These are phyloP conservation scores for Rhodocollybia butyracea DNA, from an alignment of 768 basidiomycete genomes.

Conservation along the genomic window DNA sequence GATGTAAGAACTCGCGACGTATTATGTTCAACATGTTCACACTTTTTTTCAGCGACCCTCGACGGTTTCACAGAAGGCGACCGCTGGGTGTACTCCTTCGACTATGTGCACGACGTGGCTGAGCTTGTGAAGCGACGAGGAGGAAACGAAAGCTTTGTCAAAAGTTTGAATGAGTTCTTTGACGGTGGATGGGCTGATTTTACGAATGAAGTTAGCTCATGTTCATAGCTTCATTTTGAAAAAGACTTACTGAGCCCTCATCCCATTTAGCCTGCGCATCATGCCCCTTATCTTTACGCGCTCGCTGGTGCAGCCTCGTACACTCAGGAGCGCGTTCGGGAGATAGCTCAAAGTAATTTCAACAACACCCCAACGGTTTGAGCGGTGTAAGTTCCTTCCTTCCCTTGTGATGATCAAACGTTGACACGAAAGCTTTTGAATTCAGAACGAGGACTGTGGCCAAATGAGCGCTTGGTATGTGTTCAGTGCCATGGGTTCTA, in stretches of 20 bases:
- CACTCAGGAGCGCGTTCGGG: slow-evolving; percentile 66
- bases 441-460: slow-evolving; percentile 83
- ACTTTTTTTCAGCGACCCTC: slow-evolving; percentile 26
- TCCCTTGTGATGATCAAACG: background rate
- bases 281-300: slow-evolving; percentile 81
- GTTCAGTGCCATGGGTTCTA: slow-evolving; percentile 84
- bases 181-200: slow-evolving; percentile 74
- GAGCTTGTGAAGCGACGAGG: slow-evolving; percentile 61
- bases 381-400: slow-evolving; percentile 51
- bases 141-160: slow-evolving; percentile 61
- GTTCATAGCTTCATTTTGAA: background rate
- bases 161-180: slow-evolving; percentile 60
- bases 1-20: slow-evolving; percentile 40
- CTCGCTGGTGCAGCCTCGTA: slow-evolving; percentile 69
- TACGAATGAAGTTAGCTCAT: slow-evolving; percentile 64
- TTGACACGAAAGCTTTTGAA: background rate
- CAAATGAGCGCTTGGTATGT: slow-evolving; percentile 92
- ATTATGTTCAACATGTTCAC: background rate
- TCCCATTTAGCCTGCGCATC: slow-evolving; percentile 65
- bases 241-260: background rate
- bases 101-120: slow-evolving; percentile 69
- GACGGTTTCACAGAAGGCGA: slow-evolving; percentile 84
- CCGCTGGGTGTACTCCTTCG: slow-evolving; percentile 75
- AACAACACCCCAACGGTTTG: slow-evolving; percentile 67
- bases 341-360: slow-evolving; percentile 63